phyloP scores from a whole-genome alignment of 768 basidiomycete genomes.

The Leccinum subtestaceum region DNA sequence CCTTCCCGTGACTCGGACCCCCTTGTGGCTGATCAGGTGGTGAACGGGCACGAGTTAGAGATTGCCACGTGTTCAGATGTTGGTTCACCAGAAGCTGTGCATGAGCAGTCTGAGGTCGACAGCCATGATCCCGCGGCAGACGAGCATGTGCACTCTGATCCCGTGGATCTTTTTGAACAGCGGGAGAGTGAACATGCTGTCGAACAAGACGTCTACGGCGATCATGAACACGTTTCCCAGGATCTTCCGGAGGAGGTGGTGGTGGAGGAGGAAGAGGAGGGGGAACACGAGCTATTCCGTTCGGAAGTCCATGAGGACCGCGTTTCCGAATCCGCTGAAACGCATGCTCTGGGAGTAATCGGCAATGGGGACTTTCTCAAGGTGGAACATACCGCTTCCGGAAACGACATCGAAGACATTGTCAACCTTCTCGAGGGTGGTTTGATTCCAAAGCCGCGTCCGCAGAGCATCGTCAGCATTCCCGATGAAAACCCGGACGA shows the following conservation, averaged over 20 bases:
- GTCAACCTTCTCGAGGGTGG: constrained; percentile 59
- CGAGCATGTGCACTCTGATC: constrained; percentile 9
- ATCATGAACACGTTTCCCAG: constrained; percentile 6
- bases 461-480: constrained; percentile 45
- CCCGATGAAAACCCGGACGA: constrained; percentile 55
- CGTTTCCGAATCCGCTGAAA: constrained; percentile 11
- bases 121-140: constrained; percentile 10
- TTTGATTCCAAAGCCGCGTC: constrained; percentile 37
- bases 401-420: constrained; percentile 58
- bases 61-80: constrained; percentile 9
- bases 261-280: constrained; percentile 1
- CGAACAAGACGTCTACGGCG: constrained; percentile 8
- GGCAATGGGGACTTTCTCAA: constrained; percentile 11
- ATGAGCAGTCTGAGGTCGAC: constrained; percentile 17
- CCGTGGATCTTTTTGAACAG: constrained; percentile 14
- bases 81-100: constrained; percentile 20
- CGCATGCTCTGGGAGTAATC: constrained; percentile 5
- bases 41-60: constrained; percentile 28
- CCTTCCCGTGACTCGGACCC: constrained; percentile 20
- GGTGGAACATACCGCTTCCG: constrained; percentile 11
- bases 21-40: constrained; percentile 17
- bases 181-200: not conserved
- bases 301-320: constrained; percentile 9
- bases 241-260: constrained; percentile 5
- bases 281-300: constrained; percentile 7